Percentiles rank a stretch among this genome's conserved stretches.
Conservation (phyloP, 441 rosid genomes). For the Eruca vesicaria region DNA sequence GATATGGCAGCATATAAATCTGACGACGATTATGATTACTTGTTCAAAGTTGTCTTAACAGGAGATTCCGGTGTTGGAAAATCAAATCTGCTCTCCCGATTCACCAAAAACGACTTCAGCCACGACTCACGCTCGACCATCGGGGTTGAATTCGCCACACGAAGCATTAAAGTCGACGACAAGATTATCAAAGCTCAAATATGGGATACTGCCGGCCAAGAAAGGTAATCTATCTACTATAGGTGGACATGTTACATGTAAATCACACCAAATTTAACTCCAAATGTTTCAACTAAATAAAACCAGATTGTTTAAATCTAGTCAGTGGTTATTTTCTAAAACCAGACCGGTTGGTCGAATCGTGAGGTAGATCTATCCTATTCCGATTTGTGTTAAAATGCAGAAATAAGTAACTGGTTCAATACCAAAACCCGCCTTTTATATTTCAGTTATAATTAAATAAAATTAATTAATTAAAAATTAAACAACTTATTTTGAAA, state of each 20-base stretch:
- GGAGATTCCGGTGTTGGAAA: background rate
- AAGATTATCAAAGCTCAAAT: background rate
- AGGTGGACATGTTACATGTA: background rate
- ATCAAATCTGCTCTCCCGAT: background rate
- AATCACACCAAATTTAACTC: background rate
- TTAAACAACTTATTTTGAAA: too few species aligned
- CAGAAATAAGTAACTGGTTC: too few species aligned
- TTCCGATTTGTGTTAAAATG: too few species aligned
- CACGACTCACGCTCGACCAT: conserved; percentile 4
- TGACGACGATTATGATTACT: background rate
- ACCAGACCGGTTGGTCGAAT: too few species aligned
- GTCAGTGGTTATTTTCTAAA: too few species aligned
- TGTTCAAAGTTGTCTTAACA: background rate
- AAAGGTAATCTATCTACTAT: background rate
- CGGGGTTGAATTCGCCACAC: background rate
- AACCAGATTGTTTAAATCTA: too few species aligned
- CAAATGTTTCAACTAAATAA: background rate
- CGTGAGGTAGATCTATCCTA: too few species aligned
- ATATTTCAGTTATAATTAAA: too few species aligned
- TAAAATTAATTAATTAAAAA: too few species aligned
- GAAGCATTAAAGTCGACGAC: background rate
- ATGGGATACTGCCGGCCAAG: background rate
- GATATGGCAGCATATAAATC: background rate
- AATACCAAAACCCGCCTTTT: too few species aligned
- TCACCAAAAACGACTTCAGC: conserved; percentile 3